Evolutionary conservation across 306 rosid genomes (phyloP), one percentile per base, ranked within the genome.

Genomic region (Acacia acuminata): DNA sequence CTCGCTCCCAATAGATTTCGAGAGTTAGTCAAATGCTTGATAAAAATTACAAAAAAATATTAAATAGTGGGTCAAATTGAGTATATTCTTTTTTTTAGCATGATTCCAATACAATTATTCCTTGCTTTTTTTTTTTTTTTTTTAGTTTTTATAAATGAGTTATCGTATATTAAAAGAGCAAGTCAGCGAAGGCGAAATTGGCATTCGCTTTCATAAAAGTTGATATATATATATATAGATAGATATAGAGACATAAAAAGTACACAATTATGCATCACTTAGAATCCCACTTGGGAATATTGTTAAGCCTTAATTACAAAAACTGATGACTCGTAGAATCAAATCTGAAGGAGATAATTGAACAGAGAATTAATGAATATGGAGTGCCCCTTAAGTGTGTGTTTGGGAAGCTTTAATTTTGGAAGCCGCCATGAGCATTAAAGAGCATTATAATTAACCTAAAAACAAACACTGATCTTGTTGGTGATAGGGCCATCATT

Each of bases 401-500:
- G 15, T 14, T 68, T 43, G 71, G 73, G 58, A 76, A 79, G 50
- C 63, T 67, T 56, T 53, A 7, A 53, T 16, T 38, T 61, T 61
- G 82, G 48, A 47, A 78, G 82, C 84, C 82, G 20, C 66, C 75
- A 60, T 27, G 20, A 67, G 85, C 79, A 84, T 81, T 81, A 77
- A 58, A 32, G 32, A 30, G 2, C 15, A 58, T 22, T 58, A 58
- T 58, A 58, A 20, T 56, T 17, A 53, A 79, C 86, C 61, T 84
- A 76, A 86, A 66, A 66, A 77, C 38, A 79, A 73, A 79, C 88
- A 88, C 88, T 85, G 83, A 64, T 80, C 79, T 82, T 74, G 36
- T 70, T n/a, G 51, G 38, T 64, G 63, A 73, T 86, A 82, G 82
- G 88, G 19, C 72, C 85, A 17, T 50, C 63, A 84, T 53, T 76